Conservation (phyloP, 805 yeast genomes). For the Tetrapisispora pingtungensis region DNA sequence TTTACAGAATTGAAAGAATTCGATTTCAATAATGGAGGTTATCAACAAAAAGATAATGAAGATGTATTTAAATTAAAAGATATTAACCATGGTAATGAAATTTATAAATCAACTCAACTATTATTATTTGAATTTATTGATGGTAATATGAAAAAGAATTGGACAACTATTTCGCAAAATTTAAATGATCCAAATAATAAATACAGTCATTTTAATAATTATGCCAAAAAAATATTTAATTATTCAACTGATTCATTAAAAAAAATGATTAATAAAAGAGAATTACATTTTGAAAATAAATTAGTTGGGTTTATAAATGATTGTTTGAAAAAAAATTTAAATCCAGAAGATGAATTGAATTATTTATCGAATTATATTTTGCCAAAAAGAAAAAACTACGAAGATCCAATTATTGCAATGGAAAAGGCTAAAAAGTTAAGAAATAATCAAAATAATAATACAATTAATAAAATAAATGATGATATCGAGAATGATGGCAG, state of each 20-base stretch:
- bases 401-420: conserved; percentile 57
- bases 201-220: conserved; percentile 3
- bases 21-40: conserved; percentile 37
- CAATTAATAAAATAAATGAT: conserved; percentile 13
- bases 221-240: conserved; percentile 12
- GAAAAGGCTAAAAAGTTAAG: conserved; percentile 25
- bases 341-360: conserved; percentile 36
- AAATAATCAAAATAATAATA: background rate
- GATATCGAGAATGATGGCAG: conserved; percentile 17
- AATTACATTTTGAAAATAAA: conserved; percentile 39
- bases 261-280: conserved; percentile 49
- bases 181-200: conserved; percentile 32
- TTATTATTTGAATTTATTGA: conserved; percentile 72
- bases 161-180: conserved; percentile 23
- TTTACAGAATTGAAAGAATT: conserved; percentile 31
- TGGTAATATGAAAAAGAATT: conserved; percentile 42
- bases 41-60: conserved; percentile 40
- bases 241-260: conserved; percentile 49
- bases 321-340: conserved; percentile 22
- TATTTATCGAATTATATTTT: conserved; percentile 29
- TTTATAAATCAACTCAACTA: conserved; percentile 35
- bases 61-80: conserved; percentile 43
- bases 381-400: conserved; percentile 41
- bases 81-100: conserved; percentile 17
- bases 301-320: conserved; percentile 30